phyloP scores from a whole-genome alignment of 805 yeast species.

The Sugiyamaella marilandica region DNA sequence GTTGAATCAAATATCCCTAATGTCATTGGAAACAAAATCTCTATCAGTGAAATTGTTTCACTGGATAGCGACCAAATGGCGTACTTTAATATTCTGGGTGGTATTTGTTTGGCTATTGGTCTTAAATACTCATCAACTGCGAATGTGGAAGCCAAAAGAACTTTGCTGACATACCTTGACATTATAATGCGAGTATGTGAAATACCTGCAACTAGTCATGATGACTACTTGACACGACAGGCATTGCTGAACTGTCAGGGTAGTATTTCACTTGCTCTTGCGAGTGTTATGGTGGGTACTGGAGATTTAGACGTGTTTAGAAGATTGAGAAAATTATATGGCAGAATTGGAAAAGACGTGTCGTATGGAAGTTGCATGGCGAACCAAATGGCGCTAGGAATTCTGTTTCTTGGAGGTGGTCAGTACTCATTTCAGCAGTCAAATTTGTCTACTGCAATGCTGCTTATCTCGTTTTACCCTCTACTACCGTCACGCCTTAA shows the following conservation, averaged over 20 bases:
- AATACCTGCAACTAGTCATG: slow-evolving; percentile 46
- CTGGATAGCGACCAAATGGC: slow-evolving; percentile 60
- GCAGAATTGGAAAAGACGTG: slow-evolving; percentile 35
- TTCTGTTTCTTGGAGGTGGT: slow-evolving; percentile 87
- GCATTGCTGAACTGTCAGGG: slow-evolving; percentile 55
- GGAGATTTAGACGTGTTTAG: slow-evolving; percentile 80
- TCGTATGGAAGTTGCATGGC: slow-evolving; percentile 73
- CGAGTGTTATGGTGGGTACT: slow-evolving; percentile 83
- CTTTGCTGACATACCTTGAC: slow-evolving; percentile 54
- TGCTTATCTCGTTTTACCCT: slow-evolving; percentile 76
- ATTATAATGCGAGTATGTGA: slow-evolving; percentile 41
- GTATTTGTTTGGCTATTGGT: slow-evolving; percentile 69
- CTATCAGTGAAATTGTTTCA: slow-evolving; percentile 25
- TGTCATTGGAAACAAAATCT: slow-evolving; percentile 35
- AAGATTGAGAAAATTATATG: slow-evolving; percentile 66
- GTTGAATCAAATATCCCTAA: slow-evolving; percentile 52
- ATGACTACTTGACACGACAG: slow-evolving; percentile 50
- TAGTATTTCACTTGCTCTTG: slow-evolving; percentile 55
- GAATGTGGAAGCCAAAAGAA: slow-evolving; percentile 47
- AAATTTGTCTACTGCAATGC: slow-evolving; percentile 59
- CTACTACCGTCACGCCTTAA: slow-evolving; percentile 44
- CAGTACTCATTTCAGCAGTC: slow-evolving; percentile 72
- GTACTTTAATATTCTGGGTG: slow-evolving; percentile 63
- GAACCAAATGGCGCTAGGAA: slow-evolving; percentile 76
- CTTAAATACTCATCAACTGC: slow-evolving; percentile 71